Conservation (phyloP, 2,329 filamentous ascomycete species). For the Verticillium nonalfalfae region DNA sequence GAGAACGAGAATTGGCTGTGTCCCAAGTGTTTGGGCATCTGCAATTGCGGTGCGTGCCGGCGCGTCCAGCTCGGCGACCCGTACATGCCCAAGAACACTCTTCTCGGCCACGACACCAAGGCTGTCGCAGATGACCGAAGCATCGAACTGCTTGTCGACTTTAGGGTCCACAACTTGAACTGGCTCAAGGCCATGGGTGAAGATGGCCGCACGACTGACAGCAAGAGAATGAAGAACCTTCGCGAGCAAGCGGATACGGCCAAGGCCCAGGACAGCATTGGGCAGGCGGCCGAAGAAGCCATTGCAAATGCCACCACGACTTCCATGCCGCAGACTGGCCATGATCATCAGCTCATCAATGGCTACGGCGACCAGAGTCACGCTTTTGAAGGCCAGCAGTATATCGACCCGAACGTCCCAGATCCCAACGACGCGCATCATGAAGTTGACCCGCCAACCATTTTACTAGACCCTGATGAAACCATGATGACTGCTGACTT, state of each 20-base stretch:
- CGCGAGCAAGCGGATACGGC: slow-evolving; percentile 49
- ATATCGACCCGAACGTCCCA: slow-evolving; percentile 8
- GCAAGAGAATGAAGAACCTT: slow-evolving; percentile 50
- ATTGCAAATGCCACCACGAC: slow-evolving; percentile 13
- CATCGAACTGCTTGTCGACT: slow-evolving; percentile 85
- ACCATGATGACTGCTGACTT: slow-evolving; percentile 3
- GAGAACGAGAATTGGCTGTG: slow-evolving; percentile 81
- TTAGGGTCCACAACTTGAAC: slow-evolving; percentile 77
- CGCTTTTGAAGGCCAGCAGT: slow-evolving; percentile 12
- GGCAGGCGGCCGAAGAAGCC: slow-evolving; percentile 12
- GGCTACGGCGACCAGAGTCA: slow-evolving; percentile 27
- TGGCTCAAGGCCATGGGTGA: slow-evolving; percentile 65
- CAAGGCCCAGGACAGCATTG: slow-evolving; percentile 42
- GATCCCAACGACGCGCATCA: slow-evolving; percentile 8
- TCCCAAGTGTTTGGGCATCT: slow-evolving; percentile 78
- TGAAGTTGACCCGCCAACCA: slow-evolving; percentile 15
- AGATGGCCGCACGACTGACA: slow-evolving; percentile 50
- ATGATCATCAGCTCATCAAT: slow-evolving; percentile 6
- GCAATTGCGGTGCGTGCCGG: slow-evolving; percentile 78
- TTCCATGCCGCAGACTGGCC: neutral
- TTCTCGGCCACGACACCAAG: slow-evolving; percentile 86
- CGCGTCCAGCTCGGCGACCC: slow-evolving; percentile 60
- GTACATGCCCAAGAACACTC: slow-evolving; percentile 80
- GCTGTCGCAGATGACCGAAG: slow-evolving; percentile 87
- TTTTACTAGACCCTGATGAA: slow-evolving; percentile 18